phyloP scores from a whole-genome alignment of 2,329 filamentous ascomycete species.

The Penicillium olsonii region DNA sequence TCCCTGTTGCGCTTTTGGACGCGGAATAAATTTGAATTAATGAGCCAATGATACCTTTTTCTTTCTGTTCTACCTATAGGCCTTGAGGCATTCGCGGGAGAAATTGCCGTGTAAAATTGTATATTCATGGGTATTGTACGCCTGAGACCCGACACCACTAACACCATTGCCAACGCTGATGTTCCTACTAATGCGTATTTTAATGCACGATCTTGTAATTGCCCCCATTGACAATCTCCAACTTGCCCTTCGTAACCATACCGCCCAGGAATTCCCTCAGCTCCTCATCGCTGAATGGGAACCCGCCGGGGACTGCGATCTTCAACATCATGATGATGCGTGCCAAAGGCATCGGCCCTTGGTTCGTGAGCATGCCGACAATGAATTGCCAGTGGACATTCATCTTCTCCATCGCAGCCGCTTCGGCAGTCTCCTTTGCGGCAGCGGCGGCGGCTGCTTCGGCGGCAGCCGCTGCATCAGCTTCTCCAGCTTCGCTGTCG shows the following conservation, averaged over 20 bases:
- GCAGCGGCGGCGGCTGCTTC: slow-evolving; percentile 44
- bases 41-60: slow-evolving; percentile 18
- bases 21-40: slow-evolving; percentile 60
- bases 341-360: slow-evolving; percentile 76
- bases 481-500: slow-evolving; percentile 25
- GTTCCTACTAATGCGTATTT: not conserved
- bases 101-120: not conserved
- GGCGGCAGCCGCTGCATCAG: slow-evolving; percentile 41
- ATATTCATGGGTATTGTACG: not conserved
- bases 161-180: slow-evolving; percentile 1
- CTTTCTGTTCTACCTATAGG: not conserved
- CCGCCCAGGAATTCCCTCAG: slow-evolving; percentile 75
- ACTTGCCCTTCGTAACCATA: slow-evolving; percentile 71
- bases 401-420: slow-evolving; percentile 67
- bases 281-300: slow-evolving; percentile 87
- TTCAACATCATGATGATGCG: slow-evolving; percentile 94
- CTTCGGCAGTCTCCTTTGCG: slow-evolving; percentile 51
- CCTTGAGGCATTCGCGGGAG: not conserved
- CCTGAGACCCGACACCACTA: not conserved
- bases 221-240: slow-evolving; percentile 67
- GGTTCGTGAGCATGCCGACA: slow-evolving; percentile 91
- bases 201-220: slow-evolving; percentile 61
- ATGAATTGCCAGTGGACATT: slow-evolving; percentile 90
- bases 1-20: slow-evolving; percentile 74
- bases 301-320: slow-evolving; percentile 84